Percentiles rank a stretch among this genome's conserved stretches.
phyloP scores from a whole-genome alignment of 1,284 basidiomycete species.

The Lentinus polychrous region DNA sequence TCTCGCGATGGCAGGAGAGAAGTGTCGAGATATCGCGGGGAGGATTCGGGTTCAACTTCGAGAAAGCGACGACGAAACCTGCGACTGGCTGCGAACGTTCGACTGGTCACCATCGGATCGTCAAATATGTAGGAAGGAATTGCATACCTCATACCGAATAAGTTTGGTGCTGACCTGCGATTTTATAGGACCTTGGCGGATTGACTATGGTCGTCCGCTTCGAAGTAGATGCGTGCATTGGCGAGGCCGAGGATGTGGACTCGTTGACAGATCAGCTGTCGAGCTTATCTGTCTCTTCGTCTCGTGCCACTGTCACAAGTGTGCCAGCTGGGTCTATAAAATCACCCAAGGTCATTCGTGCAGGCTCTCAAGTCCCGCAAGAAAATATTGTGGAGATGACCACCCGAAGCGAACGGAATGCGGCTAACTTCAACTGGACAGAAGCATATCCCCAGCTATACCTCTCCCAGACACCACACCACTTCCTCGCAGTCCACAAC shows the following conservation, averaged over 20 bases:
- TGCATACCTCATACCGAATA: no score
- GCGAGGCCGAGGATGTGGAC: slow-evolving; percentile 1
- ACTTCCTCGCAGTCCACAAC: slow-evolving; percentile 42
- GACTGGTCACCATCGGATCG: slow-evolving; percentile 12
- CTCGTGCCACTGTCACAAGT: not conserved
- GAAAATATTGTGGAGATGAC: slow-evolving; percentile 32
- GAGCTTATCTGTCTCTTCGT: slow-evolving; percentile 2
- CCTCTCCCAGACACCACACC: slow-evolving; percentile 48
- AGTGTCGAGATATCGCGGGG: slow-evolving; percentile 19
- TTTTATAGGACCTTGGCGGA: slow-evolving; percentile 35
- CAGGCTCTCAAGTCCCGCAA: slow-evolving; percentile 26
- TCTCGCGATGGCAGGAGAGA: slow-evolving; percentile 43
- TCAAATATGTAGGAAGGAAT: slow-evolving; percentile 12
- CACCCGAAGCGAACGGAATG: slow-evolving; percentile 24
- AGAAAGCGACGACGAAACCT: slow-evolving; percentile 8
- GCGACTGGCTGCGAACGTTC: slow-evolving; percentile 9
- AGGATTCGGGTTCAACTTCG: slow-evolving; percentile 8
- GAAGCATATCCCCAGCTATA: slow-evolving; percentile 34
- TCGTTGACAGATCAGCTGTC: slow-evolving; percentile 7
- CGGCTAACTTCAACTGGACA: slow-evolving; percentile 27
- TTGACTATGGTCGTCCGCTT: slow-evolving; percentile 44
- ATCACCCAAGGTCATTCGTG: slow-evolving; percentile 12
- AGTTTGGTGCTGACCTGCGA: not conserved
- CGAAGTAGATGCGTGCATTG: slow-evolving; percentile 41
- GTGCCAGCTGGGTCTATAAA: not conserved